phyloP scores from a whole-genome alignment of 345 rosid genomes.

The Bretschneidera sinensis region DNA sequence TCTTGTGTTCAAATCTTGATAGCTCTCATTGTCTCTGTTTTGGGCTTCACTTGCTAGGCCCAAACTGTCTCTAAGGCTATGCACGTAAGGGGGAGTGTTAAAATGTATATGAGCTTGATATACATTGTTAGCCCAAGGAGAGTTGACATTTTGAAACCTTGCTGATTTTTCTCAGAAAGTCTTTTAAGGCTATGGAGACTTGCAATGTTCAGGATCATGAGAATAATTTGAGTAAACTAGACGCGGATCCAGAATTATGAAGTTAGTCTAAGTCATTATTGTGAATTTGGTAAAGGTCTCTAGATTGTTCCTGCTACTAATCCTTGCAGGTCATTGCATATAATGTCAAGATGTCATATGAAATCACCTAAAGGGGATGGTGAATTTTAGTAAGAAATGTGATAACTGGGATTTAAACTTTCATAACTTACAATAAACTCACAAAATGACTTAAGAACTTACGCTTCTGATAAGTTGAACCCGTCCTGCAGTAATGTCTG shows the following conservation, averaged over 20 bases:
- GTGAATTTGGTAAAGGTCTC: background rate
- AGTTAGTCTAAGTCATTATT: too few relatives aligned
- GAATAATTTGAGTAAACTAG: background rate
- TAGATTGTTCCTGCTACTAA: too few relatives aligned
- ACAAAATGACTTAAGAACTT: conserved; percentile 18
- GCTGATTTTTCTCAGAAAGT: background rate
- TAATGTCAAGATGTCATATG: background rate
- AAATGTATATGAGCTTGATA: background rate
- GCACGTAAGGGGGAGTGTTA: too few relatives aligned
- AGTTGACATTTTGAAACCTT: background rate
- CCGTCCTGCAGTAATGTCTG: conserved; percentile 80
- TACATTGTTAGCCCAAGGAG: background rate
- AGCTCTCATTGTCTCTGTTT: too few relatives aligned
- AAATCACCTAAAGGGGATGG: background rate
- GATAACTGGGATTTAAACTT: background rate
- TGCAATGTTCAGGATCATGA: too few relatives aligned
- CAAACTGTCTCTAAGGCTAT: too few relatives aligned
- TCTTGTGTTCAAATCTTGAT: too few relatives aligned
- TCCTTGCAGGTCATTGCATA: background rate
- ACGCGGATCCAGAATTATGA: background rate
- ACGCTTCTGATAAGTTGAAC: conserved; percentile 64
- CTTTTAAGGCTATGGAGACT: too few relatives aligned
- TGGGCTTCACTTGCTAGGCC: too few relatives aligned
- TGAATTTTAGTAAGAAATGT: background rate
- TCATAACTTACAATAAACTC: background rate